Conservation (phyloP, 441 rosid genomes). For the Biscutella laevigata region DNA sequence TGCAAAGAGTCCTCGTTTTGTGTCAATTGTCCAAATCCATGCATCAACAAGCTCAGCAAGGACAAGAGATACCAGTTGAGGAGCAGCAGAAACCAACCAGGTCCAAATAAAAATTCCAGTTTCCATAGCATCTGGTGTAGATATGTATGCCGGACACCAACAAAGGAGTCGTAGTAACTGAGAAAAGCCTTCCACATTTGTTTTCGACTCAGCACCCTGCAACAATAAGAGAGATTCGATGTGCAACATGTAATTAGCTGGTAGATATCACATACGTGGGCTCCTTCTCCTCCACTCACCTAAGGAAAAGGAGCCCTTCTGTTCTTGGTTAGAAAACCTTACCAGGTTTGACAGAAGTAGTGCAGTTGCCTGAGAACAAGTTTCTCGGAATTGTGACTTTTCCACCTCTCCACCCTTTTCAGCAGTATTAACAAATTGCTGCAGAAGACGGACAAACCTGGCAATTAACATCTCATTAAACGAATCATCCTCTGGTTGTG, state of each 20-base stretch:
- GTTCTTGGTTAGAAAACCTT: conserved; percentile 15
- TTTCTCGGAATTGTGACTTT: conserved; percentile 77
- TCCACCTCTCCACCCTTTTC: conserved; percentile 90
- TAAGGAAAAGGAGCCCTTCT: neutral
- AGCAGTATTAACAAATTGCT: conserved; percentile 76
- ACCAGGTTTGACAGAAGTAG: conserved; percentile 92
- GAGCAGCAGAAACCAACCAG: conserved; percentile 98
- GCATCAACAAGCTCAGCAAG: conserved; percentile 99
- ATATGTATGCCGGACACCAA: conserved; percentile 99
- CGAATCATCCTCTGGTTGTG: conserved; percentile 68
- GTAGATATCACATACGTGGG: conserved; percentile 9
- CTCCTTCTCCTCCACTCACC: neutral
- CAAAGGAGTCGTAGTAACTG: conserved; percentile 94
- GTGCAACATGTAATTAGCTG: conserved; percentile 5
- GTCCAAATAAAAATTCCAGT: conserved; percentile 97
- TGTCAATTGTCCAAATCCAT: conserved; percentile 99
- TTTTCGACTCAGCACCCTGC: conserved; percentile 65
- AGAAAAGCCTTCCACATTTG: conserved; percentile 79
- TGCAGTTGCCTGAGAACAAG: conserved; percentile 95
- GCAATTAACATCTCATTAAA: conserved; percentile 79
- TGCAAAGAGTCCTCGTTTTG: conserved; percentile 91
- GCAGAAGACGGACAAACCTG: conserved; percentile 83
- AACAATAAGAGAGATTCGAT: conserved; percentile 18
- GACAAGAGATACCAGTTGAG: conserved; percentile 82
- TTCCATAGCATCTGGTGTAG: conserved; percentile 93